phyloP scores from a whole-genome alignment of 2,329 filamentous ascomycete species.

The Curvularia lunata region DNA sequence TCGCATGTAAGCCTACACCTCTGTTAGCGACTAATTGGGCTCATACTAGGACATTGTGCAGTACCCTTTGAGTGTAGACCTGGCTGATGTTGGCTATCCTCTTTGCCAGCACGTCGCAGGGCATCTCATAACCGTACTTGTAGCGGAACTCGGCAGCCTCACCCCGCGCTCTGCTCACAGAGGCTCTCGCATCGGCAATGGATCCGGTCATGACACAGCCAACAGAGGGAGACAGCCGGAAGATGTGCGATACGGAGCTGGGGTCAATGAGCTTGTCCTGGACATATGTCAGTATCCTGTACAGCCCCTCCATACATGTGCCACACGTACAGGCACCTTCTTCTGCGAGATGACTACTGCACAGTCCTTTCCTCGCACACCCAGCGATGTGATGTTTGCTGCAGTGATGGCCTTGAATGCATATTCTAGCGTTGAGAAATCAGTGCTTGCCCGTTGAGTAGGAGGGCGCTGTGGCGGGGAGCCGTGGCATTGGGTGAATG shows the following conservation, averaged over 20 bases:
- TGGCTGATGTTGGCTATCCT: constrained; percentile 98
- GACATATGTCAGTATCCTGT: constrained; percentile 16
- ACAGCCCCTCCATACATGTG: constrained; percentile 14
- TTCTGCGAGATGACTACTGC: constrained; percentile 98
- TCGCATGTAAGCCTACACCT: constrained; percentile 86
- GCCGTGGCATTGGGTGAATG: constrained; percentile 8
- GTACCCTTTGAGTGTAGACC: constrained; percentile 95
- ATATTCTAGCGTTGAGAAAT: constrained; percentile 74
- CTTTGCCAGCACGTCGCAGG: constrained; percentile 95
- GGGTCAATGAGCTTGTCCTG: constrained; percentile 99
- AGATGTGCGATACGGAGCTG: constrained; percentile 94
- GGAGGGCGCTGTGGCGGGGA: constrained; percentile 1
- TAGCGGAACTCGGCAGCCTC: constrained; percentile 98
- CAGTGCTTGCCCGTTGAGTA: constrained; percentile 17
- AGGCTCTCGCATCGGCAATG: constrained; percentile 94
- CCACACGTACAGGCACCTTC: constrained; percentile 87
- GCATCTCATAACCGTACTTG: constrained; percentile 99
- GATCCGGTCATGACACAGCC: constrained; percentile 99
- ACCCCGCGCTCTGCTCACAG: constrained; percentile 87
- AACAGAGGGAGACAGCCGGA: constrained; percentile 93
- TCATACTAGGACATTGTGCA: constrained; percentile 30
- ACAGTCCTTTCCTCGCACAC: constrained; percentile 94
- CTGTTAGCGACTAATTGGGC: constrained; percentile 38
- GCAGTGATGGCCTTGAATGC: constrained; percentile 99
- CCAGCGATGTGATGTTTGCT: constrained; percentile 98